Percentiles rank a stretch among this genome's conserved stretches.
Evolutionary conservation across 1,284 basidiomycete genomes (phyloP).

Genomic region (Schizophyllum commune): DNA sequence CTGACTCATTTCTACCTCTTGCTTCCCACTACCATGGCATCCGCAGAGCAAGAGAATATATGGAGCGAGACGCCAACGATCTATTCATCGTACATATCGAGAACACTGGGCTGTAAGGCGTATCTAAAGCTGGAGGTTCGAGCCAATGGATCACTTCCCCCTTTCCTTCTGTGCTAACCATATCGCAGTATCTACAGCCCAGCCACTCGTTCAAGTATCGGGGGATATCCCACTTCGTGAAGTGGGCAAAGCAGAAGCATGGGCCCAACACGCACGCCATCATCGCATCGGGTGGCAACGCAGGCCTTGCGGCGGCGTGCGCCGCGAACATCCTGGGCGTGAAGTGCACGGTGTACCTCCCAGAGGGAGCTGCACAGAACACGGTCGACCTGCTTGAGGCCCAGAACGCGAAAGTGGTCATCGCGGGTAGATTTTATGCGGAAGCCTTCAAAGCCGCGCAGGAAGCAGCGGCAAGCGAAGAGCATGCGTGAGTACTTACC

Average conservation of each 20-base stretch:
- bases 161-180: too few species aligned
- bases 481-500: conserved; percentile 40
- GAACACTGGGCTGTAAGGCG: conserved; percentile 39
- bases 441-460: conserved; percentile 46
- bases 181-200: conserved; percentile 58
- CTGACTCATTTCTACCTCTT: background rate
- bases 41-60: conserved; percentile 14
- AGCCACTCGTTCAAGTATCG: conserved; percentile 71
- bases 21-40: background rate
- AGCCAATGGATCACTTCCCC: background rate
- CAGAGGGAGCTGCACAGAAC: conserved; percentile 37
- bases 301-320: conserved; percentile 60
- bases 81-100: conserved; percentile 47
- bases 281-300: conserved; percentile 69
- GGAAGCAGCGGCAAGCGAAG: conserved; percentile 32
- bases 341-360: conserved; percentile 60
- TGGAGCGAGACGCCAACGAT: conserved; percentile 61
- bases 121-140: conserved; percentile 65
- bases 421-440: conserved; percentile 47
- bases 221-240: conserved; percentile 56
- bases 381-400: conserved; percentile 42
- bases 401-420: conserved; percentile 47
- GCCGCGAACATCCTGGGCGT: conserved; percentile 47
- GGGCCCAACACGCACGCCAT: conserved; percentile 51
- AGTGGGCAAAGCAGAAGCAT: conserved; percentile 38